Evolutionary conservation across 495 filamentous ascomycete species (phyloP), one percentile per base, ranked within the genome.

Genomic region (Neurospora tetraspora): DNA sequence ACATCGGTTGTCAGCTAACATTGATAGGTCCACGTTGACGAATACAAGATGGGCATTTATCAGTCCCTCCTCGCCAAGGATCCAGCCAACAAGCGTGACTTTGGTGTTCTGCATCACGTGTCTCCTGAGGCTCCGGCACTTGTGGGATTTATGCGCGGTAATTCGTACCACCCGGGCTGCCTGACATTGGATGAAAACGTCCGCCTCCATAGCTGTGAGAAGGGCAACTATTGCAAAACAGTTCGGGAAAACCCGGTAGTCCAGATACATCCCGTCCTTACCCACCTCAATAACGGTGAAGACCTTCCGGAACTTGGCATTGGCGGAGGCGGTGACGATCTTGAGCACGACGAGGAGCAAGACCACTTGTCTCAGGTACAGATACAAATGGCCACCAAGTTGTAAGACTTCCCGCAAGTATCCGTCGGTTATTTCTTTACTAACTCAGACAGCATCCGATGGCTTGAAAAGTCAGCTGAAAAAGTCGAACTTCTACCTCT

Each of bases 181-280:
- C 81, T 98, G 43, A 97, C 93, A 6, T 78, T 80, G 3, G 83
- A 92, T 39, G 78, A 87, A 16, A 80, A 80, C 20, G 88, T 87
- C n/a, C 88, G 90, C n/a, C 83, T 98, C 34, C 94, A 98, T 80
- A 95, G 93, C 77, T 98, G 95, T 74, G 94, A 95, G 75, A 89
- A 87, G 71, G 92, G 90, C 3, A 87, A 86, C 38, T 83, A 85
- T 1, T 97, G 94, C 76, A 45, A 83, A 0, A 84, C 83, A 1
- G 78, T 91, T 3, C 80, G 88, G 40, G 81, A 79, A 14, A 84
- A 86, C 9, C 79, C 89, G 2, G 85, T 91, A 0, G 91, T 98
- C 23, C 89, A 88, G 81, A 96, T 98, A 69, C 87, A 83, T 18
- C 95, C 95, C 0, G 90, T 97, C 61, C 85, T 97, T 83, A 89